Evolutionary conservation across 1,139 yeast genomes (phyloP), one percentile per base, ranked within the genome.

Genomic region (Kodamaea ohmeri): DNA sequence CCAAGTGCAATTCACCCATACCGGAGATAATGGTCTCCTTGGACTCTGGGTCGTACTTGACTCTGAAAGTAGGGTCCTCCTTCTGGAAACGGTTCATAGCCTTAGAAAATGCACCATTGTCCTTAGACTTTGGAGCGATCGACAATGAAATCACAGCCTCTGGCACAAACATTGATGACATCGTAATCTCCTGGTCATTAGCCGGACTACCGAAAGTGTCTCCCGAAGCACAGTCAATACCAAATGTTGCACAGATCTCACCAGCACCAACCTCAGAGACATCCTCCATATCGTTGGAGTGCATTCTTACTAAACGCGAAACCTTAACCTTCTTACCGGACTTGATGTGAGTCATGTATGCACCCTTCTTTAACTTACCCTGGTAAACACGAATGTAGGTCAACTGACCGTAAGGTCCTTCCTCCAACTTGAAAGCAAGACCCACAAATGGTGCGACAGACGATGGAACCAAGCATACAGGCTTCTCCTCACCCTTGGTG

Each of bases 221-320:
- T 58, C 99, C 99, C 7, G 98, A 94, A n/a, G 97, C 84, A 75
- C 99, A 92, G 63, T 94, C 98, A 52, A 92, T 85, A 65, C 99
- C 99, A 56, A 94, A 92, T 46, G 98, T 92, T 39, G 99, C 99
- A 70, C 99, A 94, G 53, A 92, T 92, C 68, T 92, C 98, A 61
- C 99, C 99, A 31, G 98, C 92, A 19, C 95, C 94, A 55, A 88
- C 86, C 67, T 89, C 97, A 38, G 83, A 87, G 37, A 89, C 94
- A 61, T 92, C 99, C 69, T 90, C 97, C 97, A 90, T 88, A 63
- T 92, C 98, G 49, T 90, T 88, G 35, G 97, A 88, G 69, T 94
- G 98, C 98, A 92, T 94, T 69, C 97, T 84, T 39, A 90, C 98
- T 55, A 92, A 74, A 60, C 98, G 78, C n/a, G 97, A 77, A 38